Conservation (phyloP, 768 basidiomycete species). For the Amanita pallidorosea region DNA sequence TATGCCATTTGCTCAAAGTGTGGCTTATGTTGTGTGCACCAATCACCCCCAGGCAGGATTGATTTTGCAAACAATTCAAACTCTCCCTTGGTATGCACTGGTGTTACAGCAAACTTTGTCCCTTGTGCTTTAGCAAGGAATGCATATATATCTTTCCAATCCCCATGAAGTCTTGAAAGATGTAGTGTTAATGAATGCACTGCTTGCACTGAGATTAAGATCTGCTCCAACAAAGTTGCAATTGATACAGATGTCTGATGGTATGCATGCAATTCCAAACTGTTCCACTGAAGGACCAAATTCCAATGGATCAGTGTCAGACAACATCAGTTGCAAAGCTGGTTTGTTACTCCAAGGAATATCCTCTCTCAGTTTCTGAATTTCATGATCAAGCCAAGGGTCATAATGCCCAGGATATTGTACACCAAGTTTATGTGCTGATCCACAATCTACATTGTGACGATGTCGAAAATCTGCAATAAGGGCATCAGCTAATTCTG, state of each 20-base stretch:
- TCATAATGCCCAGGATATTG: constrained; percentile 11
- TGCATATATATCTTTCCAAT: no score
- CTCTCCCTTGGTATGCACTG: background rate
- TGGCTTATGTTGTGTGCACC: background rate
- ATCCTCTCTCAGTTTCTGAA: constrained; percentile 6
- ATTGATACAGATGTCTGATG: constrained; percentile 1
- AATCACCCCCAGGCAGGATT: background rate
- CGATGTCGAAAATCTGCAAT: constrained; percentile 8
- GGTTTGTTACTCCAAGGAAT: constrained; percentile 4
- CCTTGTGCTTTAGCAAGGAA: background rate
- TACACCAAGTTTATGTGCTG: constrained; percentile 4
- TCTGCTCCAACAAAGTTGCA: background rate
- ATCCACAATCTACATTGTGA: constrained; percentile 9
- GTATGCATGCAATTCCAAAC: constrained; percentile 11
- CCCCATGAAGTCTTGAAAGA: no score
- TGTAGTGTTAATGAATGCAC: no score
- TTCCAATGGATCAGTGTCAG: constrained; percentile 6
- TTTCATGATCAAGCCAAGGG: constrained; percentile 10
- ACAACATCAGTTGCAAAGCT: background rate
- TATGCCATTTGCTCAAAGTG: background rate
- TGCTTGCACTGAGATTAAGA: no score
- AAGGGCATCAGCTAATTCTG: constrained; percentile 11
- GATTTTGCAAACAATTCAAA: background rate
- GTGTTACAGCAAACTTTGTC: background rate
- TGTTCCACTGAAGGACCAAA: background rate